Percentiles rank a stretch among this genome's conserved stretches.
These are phyloP conservation scores for Microsporum ferrugineum DNA, from an alignment of 2,329 filamentous ascomycete species.

Conservation along the genomic window DNA sequence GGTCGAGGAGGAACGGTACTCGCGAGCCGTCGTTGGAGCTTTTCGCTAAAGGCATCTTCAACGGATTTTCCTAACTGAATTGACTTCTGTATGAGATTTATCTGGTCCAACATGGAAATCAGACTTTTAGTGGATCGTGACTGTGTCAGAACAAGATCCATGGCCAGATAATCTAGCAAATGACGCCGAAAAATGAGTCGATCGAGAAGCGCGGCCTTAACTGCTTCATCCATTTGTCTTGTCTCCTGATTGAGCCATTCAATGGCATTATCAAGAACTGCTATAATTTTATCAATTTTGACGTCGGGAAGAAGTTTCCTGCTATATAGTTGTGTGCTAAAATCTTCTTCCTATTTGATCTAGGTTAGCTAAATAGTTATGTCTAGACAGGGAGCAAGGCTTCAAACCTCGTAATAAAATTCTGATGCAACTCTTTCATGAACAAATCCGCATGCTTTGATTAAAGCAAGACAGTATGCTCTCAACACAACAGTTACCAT, in stretches of 20 bases:
- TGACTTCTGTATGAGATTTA: constrained; percentile 49
- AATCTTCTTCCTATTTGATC: constrained; percentile 70
- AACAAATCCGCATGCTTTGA: constrained; percentile 73
- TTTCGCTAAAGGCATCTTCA: constrained; percentile 72
- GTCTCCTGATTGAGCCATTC: constrained; percentile 36
- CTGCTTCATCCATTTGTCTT: constrained; percentile 24
- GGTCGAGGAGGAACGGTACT: constrained; percentile 89
- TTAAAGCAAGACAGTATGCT: constrained; percentile 72
- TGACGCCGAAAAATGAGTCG: constrained; percentile 56
- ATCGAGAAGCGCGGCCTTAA: constrained; percentile 47
- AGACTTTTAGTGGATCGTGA: constrained; percentile 23
- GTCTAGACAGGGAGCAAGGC: neutral
- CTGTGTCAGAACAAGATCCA: constrained; percentile 24
- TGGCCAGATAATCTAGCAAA: constrained; percentile 32
- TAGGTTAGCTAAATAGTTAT: constrained; percentile 13
- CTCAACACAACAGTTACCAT: constrained; percentile 56
- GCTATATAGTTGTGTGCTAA: constrained; percentile 83
- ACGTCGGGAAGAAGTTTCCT: constrained; percentile 61
- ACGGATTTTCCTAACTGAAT: constrained; percentile 53
- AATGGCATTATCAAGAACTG: constrained; percentile 45
- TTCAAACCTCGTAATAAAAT: constrained; percentile 71
- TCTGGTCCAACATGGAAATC: constrained; percentile 27
- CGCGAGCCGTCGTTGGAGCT: constrained; percentile 80
- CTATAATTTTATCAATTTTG: constrained; percentile 44
- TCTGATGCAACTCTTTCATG: constrained; percentile 68